Conservation (phyloP, 768 basidiomycete species). For the Boletus fagicola region DNA sequence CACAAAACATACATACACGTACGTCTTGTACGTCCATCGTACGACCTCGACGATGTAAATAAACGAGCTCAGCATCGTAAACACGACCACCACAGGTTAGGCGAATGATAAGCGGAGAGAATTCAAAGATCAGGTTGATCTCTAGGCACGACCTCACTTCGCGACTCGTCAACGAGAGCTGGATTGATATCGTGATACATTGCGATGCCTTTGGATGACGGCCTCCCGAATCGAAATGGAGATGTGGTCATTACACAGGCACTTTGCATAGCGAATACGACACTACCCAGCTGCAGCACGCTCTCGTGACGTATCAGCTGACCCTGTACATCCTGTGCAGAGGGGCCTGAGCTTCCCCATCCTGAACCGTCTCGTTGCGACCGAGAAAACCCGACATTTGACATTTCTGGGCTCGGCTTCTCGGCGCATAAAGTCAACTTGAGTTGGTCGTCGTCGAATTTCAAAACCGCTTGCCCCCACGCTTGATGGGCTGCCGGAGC, state of each 20-base stretch:
- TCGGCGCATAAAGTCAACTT: background rate
- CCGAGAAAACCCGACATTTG: background rate
- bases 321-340: background rate
- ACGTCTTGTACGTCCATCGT: background rate
- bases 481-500: constrained; percentile 70
- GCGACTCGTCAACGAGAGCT: background rate
- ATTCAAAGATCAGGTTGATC: background rate
- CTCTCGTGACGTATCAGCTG: constrained; percentile 5
- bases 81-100: constrained; percentile 4
- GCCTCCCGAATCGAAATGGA: background rate
- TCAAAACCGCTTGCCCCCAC: constrained; percentile 73
- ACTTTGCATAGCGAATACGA: background rate
- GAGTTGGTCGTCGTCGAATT: constrained; percentile 12
- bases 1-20: background rate
- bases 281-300: background rate
- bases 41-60: background rate
- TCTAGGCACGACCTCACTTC: background rate
- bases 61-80: constrained; percentile 5
- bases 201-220: background rate
- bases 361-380: background rate
- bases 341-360: background rate
- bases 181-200: background rate
- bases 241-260: constrained; percentile 4
- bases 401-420: background rate
- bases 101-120: background rate